Evolutionary conservation across 2,329 filamentous ascomycete species (phyloP).

Genomic region (Fonsecaea multimorphosa): DNA sequence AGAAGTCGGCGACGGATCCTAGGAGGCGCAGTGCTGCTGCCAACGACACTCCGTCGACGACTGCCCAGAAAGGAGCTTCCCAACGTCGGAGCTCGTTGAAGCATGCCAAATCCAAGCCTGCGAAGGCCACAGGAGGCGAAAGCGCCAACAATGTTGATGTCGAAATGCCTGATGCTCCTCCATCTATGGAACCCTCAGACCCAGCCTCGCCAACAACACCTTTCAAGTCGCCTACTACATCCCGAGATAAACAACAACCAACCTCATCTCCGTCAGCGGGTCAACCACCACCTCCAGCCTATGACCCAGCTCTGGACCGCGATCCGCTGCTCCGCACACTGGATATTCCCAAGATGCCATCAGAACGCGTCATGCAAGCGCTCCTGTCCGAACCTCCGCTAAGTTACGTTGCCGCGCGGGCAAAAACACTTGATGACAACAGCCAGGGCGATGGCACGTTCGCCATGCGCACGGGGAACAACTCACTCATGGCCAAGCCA

Average conservation of each 20-base stretch:
- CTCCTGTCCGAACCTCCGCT: conserved; percentile 55
- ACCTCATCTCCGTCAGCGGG: conserved; percentile 10
- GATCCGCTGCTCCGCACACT: conserved; percentile 43
- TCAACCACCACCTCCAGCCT: conserved; percentile 27
- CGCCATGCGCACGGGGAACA: conserved; percentile 18
- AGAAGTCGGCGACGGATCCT: conserved; percentile 30
- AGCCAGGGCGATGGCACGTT: conserved; percentile 22
- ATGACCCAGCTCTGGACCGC: conserved; percentile 42
- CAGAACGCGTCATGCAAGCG: conserved; percentile 53
- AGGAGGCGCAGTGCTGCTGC: conserved; percentile 42
- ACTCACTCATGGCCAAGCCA: conserved; percentile 41
- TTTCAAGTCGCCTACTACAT: conserved; percentile 33
- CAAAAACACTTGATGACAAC: conserved; percentile 41
- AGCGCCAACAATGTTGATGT: conserved; percentile 18
- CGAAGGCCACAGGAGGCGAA: conserved; percentile 20
- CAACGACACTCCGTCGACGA: conserved; percentile 34
- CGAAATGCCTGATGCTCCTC: conserved; percentile 28
- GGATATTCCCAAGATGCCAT: conserved; percentile 52
- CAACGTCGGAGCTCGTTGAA: conserved; percentile 23
- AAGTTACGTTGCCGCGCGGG: conserved; percentile 54
- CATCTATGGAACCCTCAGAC: background rate
- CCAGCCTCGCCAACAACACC: background rate
- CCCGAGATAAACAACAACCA: conserved; percentile 23
- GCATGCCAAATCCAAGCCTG: conserved; percentile 15
- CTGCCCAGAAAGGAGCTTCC: conserved; percentile 25